Evolutionary conservation across 2,329 filamentous ascomycete species (phyloP), one percentile per base, ranked within the genome.

Genomic region (Xylogone sp.): DNA sequence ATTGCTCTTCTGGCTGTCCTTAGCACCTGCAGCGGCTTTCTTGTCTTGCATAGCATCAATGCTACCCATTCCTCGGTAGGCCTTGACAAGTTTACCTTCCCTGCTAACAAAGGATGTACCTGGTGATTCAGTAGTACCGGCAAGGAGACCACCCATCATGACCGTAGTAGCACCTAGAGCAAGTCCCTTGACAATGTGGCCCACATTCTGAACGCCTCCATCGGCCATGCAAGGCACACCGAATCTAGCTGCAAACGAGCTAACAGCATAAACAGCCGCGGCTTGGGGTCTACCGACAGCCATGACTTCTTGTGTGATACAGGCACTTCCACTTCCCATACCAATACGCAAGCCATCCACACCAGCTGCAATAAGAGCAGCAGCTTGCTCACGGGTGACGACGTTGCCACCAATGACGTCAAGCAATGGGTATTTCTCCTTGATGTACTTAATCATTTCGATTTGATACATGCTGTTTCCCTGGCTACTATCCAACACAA

Each of bases 11-110:
- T 87, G 84, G 71, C 78, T 83, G 68, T 91, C 83, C 71, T 84
- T 88, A 65, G 77, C 75, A 39, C 86, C 87, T 4, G 91, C 89
- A 50, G 88, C 90, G 10, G 92, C 91, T 80, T 96, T 96, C 83
- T 94, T 96, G 75, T 97, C 93, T 75, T 97, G 92, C 94, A 99
- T 99, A 61, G 94, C 94, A 65, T 97, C 94, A 68, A 99, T 99
- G 73, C 87, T 92, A 61, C 94, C 94, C 94, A 99, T 99, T 54
- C 94, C 94, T 72, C 94, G 89, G 81, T 99, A 99, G 42, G 94
- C 92, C 82, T 99, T 99, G 72, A 99, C 93, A 50, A 99, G 86
- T 81, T 97, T 95, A 59, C 94, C 94, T 74, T 97, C 93, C 55
- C 89, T 87, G 66, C 90, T 96, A 62, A 99, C 90, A 67, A 96